Conservation (phyloP, 495 filamentous ascomycete species). For the Aspergillus biplanus region DNA sequence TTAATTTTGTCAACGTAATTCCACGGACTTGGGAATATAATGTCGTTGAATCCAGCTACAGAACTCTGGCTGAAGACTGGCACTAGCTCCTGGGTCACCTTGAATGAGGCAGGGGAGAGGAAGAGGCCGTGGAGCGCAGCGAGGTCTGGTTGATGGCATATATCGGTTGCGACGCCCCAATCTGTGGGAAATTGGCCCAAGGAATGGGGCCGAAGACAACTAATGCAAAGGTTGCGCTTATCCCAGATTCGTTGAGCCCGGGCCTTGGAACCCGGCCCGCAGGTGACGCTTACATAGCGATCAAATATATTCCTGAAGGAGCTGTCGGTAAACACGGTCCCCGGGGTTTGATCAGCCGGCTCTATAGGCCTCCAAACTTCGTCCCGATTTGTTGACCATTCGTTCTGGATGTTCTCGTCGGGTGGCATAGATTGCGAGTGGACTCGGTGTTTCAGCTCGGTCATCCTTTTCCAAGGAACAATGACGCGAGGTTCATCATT, state of each 20-base stretch:
- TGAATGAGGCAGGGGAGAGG: conserved; percentile 64
- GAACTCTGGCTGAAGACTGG: conserved; percentile 79
- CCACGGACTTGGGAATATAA: conserved; percentile 51
- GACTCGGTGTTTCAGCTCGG: conserved; percentile 42
- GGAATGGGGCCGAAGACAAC: conserved; percentile 68
- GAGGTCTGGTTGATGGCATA: conserved; percentile 83
- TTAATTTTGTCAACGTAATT: conserved; percentile 54
- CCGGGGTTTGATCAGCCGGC: conserved; percentile 43
- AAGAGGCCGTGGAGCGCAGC: conserved; percentile 73
- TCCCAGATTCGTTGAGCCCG: conserved; percentile 49
- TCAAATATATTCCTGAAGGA: conserved; percentile 49
- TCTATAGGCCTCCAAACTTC: conserved; percentile 48
- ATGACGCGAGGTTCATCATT: conserved; percentile 78
- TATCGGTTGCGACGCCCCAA: conserved; percentile 65
- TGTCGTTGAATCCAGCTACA: conserved; percentile 57
- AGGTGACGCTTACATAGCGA: conserved; percentile 53
- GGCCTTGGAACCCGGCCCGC: conserved; percentile 61
- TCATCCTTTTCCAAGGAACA: conserved; percentile 65
- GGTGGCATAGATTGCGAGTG: conserved; percentile 28
- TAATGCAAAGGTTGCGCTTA: conserved; percentile 59
- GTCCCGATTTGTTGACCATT: conserved; percentile 43
- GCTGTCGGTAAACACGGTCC: conserved; percentile 54
- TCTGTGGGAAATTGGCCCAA: conserved; percentile 66
- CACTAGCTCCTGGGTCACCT: conserved; percentile 62
- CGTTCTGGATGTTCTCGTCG: conserved; percentile 26